Base-by-base conservation (phyloP, 371 early-diverging fungal genomes). In the Mortierella sp. region DNA sequence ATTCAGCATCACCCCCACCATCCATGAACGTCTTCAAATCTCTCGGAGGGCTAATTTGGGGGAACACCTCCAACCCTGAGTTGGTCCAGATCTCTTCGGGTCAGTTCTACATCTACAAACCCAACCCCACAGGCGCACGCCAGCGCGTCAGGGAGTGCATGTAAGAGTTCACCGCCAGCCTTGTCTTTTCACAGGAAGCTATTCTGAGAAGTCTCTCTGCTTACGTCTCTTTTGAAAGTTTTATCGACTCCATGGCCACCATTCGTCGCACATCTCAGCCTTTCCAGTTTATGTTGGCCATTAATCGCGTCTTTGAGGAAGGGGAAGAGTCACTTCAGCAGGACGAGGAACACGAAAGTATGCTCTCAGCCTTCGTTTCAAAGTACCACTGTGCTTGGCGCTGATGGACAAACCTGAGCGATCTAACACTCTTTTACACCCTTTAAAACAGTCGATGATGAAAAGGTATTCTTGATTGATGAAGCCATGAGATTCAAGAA, bases 301-400 rank as follows among this genome's bases (percentile, higher is more conserved):
- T 89, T 16, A 83, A 80, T 41, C 86, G 93, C 21, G 73, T 89
- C 16, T 85, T 85, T 60, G 92, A 92, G 8, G 93, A 94, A 51
- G 94, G 90, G 49, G 93, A 94, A 55, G 89, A 82, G 25, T 83
- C 84, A 13, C 72, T 85, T 8, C 83, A 78, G 48, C 56, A 63
- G 51, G 83, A 85, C 6, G 81, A 79, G 8, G 57, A 49, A 39
- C 59, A 51, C 40, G 80, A 82, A 21, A 43, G 73, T 60, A 73
- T 47, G 46, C 29, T 17, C 34, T 34, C 34, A 34, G 34, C 55
- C 45, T 8, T 5, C 24, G 5, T 45, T 41, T 7, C 54, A 70
- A 28, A 27, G 21, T 2, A 12, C n/a, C 12, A 28, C 37, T 45
- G n/a, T n/a, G n/a, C n/a, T n/a, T n/a, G n/a, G n/a, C n/a, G n/a